These are phyloP conservation scores for Fusarium sp. DNA, from an alignment of 2,329 filamentous ascomycete species.

Conservation along the genomic window DNA sequence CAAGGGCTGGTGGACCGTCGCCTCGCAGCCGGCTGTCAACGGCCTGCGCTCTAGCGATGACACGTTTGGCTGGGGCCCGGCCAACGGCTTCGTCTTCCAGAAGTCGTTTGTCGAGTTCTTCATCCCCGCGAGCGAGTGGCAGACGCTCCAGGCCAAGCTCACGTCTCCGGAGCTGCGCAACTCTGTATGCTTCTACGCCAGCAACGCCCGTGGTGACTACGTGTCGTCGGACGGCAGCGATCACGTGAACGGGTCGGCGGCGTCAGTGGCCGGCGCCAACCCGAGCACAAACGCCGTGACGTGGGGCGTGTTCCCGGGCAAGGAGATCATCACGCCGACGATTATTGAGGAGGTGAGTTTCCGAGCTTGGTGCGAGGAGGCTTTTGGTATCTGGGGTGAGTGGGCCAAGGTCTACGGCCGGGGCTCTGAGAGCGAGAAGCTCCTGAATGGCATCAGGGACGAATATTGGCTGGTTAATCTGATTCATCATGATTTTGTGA, in stretches of 20 bases:
- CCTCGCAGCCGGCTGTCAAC: constrained; percentile 94
- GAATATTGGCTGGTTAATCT: constrained; percentile 92
- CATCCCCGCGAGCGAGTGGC: constrained; percentile 79
- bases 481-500: constrained; percentile 82
- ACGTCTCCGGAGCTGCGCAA: constrained; percentile 67
- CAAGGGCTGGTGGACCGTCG: constrained; percentile 94
- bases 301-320: constrained; percentile 94
- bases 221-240: constrained; percentile 70
- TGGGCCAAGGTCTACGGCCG: constrained; percentile 91
- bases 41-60: constrained; percentile 79
- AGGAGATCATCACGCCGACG: constrained; percentile 95
- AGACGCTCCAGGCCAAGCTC: constrained; percentile 71
- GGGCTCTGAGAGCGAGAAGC: constrained; percentile 74
- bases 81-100: constrained; percentile 94
- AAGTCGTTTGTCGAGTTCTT: constrained; percentile 99
- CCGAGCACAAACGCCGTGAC: constrained; percentile 89
- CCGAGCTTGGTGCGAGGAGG: constrained; percentile 93
- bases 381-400: constrained; percentile 93
- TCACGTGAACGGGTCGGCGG: constrained; percentile 44
- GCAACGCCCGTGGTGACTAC: constrained; percentile 82
- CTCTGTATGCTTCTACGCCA: constrained; percentile 87
- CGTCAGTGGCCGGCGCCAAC: constrained; percentile 50
- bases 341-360: constrained; percentile 98
- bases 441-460: constrained; percentile 74
- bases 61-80: constrained; percentile 93